Evolutionary conservation across 1,284 basidiomycete species (phyloP).

Genomic region (Fistulinella cinereoalba): DNA sequence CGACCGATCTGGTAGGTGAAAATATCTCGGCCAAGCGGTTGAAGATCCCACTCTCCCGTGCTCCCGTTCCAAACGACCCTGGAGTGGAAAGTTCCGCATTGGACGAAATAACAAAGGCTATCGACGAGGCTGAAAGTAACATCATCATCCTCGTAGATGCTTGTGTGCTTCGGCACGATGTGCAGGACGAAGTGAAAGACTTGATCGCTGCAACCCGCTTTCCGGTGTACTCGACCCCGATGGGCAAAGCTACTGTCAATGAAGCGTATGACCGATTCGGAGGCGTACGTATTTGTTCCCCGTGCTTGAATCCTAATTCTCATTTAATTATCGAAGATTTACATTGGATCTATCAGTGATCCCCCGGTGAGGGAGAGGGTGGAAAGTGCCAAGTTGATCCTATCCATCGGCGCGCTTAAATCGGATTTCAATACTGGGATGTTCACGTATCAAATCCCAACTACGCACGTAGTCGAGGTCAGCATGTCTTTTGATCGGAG

Average conservation of each 20-base stretch:
- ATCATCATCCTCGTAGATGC: conserved; percentile 87
- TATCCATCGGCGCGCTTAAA: conserved; percentile 79
- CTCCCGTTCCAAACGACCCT: conserved; percentile 51
- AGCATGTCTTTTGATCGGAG: background rate
- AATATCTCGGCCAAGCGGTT: conserved; percentile 70
- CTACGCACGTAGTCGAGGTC: conserved; percentile 61
- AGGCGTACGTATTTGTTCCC: conserved; percentile 50
- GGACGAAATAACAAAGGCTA: conserved; percentile 64
- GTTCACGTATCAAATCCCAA: conserved; percentile 73
- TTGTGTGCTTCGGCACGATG: conserved; percentile 80
- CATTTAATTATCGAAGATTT: conserved; percentile 50
- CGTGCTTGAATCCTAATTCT: conserved; percentile 5
- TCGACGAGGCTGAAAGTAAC: conserved; percentile 60
- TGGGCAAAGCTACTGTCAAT: conserved; percentile 84
- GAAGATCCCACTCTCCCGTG: conserved; percentile 56
- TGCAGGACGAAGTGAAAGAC: conserved; percentile 64
- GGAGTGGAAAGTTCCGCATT: conserved; percentile 72
- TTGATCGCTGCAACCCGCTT: conserved; percentile 71
- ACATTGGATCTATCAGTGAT: conserved; percentile 77
- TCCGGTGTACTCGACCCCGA: conserved; percentile 79
- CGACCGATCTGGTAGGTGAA: conserved; percentile 77
- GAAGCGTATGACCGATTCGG: conserved; percentile 86
- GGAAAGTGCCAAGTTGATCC: conserved; percentile 79
- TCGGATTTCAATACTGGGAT: conserved; percentile 92
- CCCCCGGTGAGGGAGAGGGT: conserved; percentile 73